Evolutionary conservation across 495 filamentous ascomycete species (phyloP), one percentile per base, ranked within the genome.

Genomic region (Xanthoparmelia taractica): DNA sequence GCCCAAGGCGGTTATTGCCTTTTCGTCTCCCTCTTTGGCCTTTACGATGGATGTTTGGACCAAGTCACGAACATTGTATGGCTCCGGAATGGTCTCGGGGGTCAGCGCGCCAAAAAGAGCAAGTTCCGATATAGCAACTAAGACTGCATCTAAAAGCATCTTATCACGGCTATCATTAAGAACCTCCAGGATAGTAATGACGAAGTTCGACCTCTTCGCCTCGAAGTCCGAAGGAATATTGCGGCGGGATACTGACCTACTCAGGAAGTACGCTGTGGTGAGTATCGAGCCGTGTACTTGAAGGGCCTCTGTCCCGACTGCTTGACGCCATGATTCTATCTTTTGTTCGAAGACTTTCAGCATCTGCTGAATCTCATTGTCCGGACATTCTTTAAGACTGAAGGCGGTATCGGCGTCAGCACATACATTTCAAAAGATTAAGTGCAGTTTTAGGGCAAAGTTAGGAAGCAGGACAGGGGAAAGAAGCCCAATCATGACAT

Each of bases 1-100:
- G 4, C 93, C 94, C 12, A 98, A 76, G 2, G 89, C 80, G 18
- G 78, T 72, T 58, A 97, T 92, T 3, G 93, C 87, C 59, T 82
- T 87, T 59, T 95, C 91, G 65, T 90, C 88, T 48, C 91, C 90
- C 57, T 85, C 80, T 70, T 87, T 88, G n/a, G 91, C 88, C 50
- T 85, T 80, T 25, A 76, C 76, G 13, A 77, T 73, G 2, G 96
- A 73, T 40, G 84, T 80, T 15, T 85, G 80, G 50, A 86, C 73
- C 27, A 89, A 72, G 8, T 73, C 72, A 25, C 74, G 71, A 72
- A 77, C 76, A 33, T 60, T 66, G 33, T 73, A 65, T 48, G 74
- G 62, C 12, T 71, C 71, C 3, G 73, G 66, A 23, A 87, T 66
- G 0, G 66, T 67, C 17, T 74, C 70, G 0, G 75, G 67, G 1